Conservation (phyloP, 345 rosid species). For the Eucalyptus curtisii region DNA sequence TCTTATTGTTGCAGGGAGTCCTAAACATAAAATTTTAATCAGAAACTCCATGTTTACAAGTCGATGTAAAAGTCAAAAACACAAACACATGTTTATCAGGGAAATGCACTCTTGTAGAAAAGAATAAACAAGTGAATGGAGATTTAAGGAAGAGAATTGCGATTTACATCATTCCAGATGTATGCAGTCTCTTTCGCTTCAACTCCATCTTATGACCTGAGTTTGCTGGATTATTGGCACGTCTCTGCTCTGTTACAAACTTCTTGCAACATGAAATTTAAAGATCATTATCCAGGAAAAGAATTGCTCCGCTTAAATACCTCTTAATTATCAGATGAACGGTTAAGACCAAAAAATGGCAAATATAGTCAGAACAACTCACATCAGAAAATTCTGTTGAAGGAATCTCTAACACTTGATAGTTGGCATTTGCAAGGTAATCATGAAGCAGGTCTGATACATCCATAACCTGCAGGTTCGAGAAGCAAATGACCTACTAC, state of each 20-base stretch:
- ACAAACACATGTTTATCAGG: not conserved
- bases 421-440: constrained; percentile 33
- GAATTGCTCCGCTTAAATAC: not conserved
- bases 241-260: constrained; percentile 13
- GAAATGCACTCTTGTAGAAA: not conserved
- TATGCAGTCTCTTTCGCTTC: constrained; percentile 32
- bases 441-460: constrained; percentile 46
- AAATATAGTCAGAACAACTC: constrained; percentile 15
- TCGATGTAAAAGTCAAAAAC: not conserved
- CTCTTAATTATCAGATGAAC: not conserved
- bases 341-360: not conserved
- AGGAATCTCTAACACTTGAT: constrained; percentile 22
- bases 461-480: constrained; percentile 40
- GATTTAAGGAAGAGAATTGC: not conserved
- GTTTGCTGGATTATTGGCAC: constrained; percentile 15
- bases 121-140: not conserved
- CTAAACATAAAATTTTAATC: not conserved
- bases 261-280: constrained; percentile 16
- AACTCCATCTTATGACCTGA: constrained; percentile 10
- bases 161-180: constrained; percentile 22
- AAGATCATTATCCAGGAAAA: not conserved
- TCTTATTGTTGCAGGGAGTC: constrained; percentile 10
- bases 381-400: constrained; percentile 29
- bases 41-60: not conserved
- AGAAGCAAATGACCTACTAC: not conserved